Conservation (phyloP, 2,329 filamentous ascomycete genomes). For the Aspergillus versicolor region DNA sequence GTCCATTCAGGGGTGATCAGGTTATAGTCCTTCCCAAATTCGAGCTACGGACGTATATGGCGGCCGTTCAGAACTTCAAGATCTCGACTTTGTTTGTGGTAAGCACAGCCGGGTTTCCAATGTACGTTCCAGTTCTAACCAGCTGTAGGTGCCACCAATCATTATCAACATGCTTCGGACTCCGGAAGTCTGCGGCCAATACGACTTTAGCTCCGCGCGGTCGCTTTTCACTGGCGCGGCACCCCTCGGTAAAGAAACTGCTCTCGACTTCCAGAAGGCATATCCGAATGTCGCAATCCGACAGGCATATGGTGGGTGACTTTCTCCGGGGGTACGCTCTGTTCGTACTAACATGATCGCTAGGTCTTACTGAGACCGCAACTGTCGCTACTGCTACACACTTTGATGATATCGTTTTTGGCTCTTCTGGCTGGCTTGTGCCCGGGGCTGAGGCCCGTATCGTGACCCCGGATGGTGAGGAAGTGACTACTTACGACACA, state of each 20-base stretch:
- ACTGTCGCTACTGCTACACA: conserved; percentile 65
- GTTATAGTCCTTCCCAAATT: conserved; percentile 72
- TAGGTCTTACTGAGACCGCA: conserved; percentile 72
- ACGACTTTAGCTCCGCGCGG: conserved; percentile 68
- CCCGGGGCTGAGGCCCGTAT: conserved; percentile 66
- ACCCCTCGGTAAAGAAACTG: conserved; percentile 71
- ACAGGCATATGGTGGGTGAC: conserved; percentile 66
- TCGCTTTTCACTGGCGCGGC: conserved; percentile 73
- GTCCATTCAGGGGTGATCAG: conserved; percentile 70
- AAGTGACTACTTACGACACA: conserved; percentile 68
- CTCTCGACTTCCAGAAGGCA: conserved; percentile 59
- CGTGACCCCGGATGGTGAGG: conserved; percentile 65
- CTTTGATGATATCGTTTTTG: conserved; percentile 63
- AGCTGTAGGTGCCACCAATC: conserved; percentile 69
- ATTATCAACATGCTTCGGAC: conserved; percentile 73
- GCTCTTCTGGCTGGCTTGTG: conserved; percentile 69
- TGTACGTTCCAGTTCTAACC: background rate
- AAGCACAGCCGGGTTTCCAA: conserved; percentile 23
- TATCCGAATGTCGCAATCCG: conserved; percentile 66
- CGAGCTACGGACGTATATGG: conserved; percentile 65
- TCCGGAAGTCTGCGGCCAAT: conserved; percentile 60
- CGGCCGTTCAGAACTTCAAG: conserved; percentile 66
- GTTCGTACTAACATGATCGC: background rate
- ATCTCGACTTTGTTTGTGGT: conserved; percentile 68
- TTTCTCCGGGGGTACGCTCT: background rate